Percentiles rank a stretch among this genome's conserved stretches.
Conservation (phyloP, 352 stramenopile genomes). For the Phytophthora megakarya region DNA sequence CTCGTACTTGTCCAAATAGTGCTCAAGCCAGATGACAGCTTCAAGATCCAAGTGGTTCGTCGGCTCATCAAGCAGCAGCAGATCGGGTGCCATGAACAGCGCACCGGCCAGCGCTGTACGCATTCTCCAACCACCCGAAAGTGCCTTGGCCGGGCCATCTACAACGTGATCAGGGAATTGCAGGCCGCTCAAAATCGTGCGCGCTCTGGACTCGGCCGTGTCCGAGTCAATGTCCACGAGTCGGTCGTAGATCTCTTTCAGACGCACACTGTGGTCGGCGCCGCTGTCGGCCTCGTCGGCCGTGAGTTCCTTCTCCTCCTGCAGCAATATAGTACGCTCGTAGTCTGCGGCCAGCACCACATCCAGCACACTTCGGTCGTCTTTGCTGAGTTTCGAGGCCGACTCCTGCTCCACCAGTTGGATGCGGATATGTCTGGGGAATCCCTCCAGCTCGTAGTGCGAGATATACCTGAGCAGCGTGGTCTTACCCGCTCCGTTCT, state of each 20-base stretch:
- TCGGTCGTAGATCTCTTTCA: conserved; percentile 87
- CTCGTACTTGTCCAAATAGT: conserved; percentile 91
- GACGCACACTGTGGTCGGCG: conserved; percentile 53
- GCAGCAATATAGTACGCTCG: conserved; percentile 90
- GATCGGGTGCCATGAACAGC: conserved; percentile 94
- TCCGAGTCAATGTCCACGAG: conserved; percentile 91
- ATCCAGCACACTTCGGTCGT: conserved; percentile 90
- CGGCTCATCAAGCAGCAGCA: conserved; percentile 95
- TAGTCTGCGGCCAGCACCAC: conserved; percentile 95
- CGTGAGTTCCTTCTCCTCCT: conserved; percentile 94
- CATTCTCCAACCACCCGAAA: conserved; percentile 96
- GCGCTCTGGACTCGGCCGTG: conserved; percentile 88
- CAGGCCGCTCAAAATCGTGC: conserved; percentile 92
- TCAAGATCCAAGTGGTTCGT: conserved; percentile 94
- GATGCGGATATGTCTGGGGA: conserved; percentile 95
- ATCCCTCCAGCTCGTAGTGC: conserved; percentile 96
- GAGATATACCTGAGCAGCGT: conserved; percentile 97
- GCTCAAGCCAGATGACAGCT: conserved; percentile 92
- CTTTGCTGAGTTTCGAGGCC: conserved; percentile 79
- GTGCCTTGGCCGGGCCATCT: conserved; percentile 86
- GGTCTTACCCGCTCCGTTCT: conserved; percentile 93
- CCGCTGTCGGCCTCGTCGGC: conserved; percentile 27
- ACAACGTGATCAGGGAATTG: conserved; percentile 95
- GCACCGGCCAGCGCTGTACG: conserved; percentile 93
- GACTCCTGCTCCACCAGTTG: conserved; percentile 96